Base-by-base conservation (phyloP, 495 filamentous ascomycete genomes). In the Aspergillus kassunensis region DNA sequence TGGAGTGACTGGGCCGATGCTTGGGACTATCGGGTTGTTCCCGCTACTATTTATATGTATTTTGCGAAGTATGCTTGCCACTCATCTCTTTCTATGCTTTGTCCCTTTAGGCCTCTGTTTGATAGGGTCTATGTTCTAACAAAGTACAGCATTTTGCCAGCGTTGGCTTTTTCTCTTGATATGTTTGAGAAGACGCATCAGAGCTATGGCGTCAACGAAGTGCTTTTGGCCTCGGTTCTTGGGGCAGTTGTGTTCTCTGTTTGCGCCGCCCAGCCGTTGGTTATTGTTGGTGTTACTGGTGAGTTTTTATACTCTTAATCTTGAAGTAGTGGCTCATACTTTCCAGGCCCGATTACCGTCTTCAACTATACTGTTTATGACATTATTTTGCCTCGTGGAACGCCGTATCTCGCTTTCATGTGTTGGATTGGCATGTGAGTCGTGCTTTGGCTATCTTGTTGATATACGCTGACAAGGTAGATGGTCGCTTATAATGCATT, bases 261-360 rank as follows among this genome's bases (percentile, higher is more conserved):
- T 12, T 72, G 88, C 36, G 84, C 88, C 2, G 87, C 86, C 24
- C 89, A 93, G 64, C 89, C 89, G 25, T 62, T 93, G 58, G 85
- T 88, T 18, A 95, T 95, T 70, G 90, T 96, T 19, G 90, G 90
- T 31, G 88, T 95, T n/a, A 91, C 89, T 36, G 89, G 81, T 83
- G 56, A 53, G 73, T 64, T 5, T 39, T 27, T 27, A 2, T 2
- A 29, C 18, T 23, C 10, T 8, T 44, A 11, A 8, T 20, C 18
- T 21, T 7, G 13, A 39, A 19, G 4, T 13, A 21, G 11, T 1
- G 31, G 34, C 46, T 62, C 10, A 62, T 48, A 25, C 9, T n/a
- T 27, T 23, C n/a, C 56, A 78, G 80, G 88, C 30, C 88, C 88
- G 12, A 92, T 92, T 53, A 90, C 88, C 13, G 87, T 92, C 16